phyloP scores from a whole-genome alignment of 2,329 filamentous ascomycete species.

The Xylariaceae sp. region DNA sequence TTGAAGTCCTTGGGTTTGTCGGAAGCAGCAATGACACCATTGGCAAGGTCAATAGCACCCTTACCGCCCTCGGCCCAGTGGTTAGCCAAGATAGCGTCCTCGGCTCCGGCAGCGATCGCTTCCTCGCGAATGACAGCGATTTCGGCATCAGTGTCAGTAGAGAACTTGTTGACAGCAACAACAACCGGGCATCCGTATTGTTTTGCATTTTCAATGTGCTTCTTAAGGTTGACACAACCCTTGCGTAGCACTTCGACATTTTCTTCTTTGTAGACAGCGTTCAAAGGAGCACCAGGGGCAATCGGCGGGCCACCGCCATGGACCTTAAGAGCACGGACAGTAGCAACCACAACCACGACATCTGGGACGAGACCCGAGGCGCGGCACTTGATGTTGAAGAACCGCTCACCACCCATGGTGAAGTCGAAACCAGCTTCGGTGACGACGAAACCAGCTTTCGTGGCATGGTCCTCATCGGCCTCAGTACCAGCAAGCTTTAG shows the following conservation, averaged over 20 bases:
- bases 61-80: slow-evolving; percentile 96
- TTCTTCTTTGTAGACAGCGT: slow-evolving; percentile 86
- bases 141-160: slow-evolving; percentile 90
- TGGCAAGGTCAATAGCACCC: slow-evolving; percentile 84
- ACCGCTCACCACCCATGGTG: slow-evolving; percentile 98
- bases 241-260: slow-evolving; percentile 87
- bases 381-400: slow-evolving; percentile 99
- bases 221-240: slow-evolving; percentile 90
- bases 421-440: slow-evolving; percentile 99
- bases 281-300: slow-evolving; percentile 78
- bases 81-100: slow-evolving; percentile 89
- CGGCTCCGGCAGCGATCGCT: slow-evolving; percentile 84
- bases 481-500: slow-evolving; percentile 95
- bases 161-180: slow-evolving; percentile 95
- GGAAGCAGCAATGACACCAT: slow-evolving; percentile 78
- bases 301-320: slow-evolving; percentile 97
- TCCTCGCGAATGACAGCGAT: slow-evolving; percentile 87
- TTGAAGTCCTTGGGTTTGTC: slow-evolving; percentile 84
- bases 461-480: slow-evolving; percentile 77
- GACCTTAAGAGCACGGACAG: slow-evolving; percentile 92
- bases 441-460: slow-evolving; percentile 87
- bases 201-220: slow-evolving; percentile 90
- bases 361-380: slow-evolving; percentile 90
- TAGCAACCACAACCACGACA: slow-evolving; percentile 91
- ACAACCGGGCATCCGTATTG: slow-evolving; percentile 90